Evolutionary conservation across 768 basidiomycete genomes (phyloP), one percentile per base, ranked within the genome.

Genomic region (Xerocomellus intermedius): DNA sequence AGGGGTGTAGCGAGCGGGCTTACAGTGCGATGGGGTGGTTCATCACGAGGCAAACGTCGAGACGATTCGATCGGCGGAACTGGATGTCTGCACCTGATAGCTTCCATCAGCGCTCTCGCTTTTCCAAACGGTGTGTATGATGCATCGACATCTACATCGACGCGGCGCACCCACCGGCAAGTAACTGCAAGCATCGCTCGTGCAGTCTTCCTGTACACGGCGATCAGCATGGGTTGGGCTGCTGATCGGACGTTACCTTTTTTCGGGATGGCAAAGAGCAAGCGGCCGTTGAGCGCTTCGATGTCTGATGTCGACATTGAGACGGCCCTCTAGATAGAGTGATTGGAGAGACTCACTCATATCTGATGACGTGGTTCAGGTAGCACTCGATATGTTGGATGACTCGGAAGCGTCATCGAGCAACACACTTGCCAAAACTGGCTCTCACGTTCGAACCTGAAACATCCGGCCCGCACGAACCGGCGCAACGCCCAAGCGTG

Each of bases 201-300:
- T 96, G 81, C 54, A 99, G 77, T 60, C 96, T 79, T 52, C 93
- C 93, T 94, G 45, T 38, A 26, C 35, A 0, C 1, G 28, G n/a
- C 24, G 39, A 59, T 50, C 42, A 58, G 52, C n/a, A 17, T 42
- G 22, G 22, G 17, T 38, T 28, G 10, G 28, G 32, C 12, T 2
- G 33, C 12, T 16, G n/a, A 35, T 19, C 21, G 38, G 37, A 64
- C 60, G 44, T 59, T 28, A 87, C 96, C 96, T 83, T 98, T 99
- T 79, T 98, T 98, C 2, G 96, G 96, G 63, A 99, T 91, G 9
- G 95, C 96, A 63, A 99, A 96, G 37, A 99, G 78, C 57, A 96
- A 68, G 41, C 94, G 84, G 44, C 92, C 94, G 57, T 91, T 81
- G 50, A 98, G 80, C 19, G 86, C 74, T 60, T 94, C 91, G n/a